Conservation (phyloP, 176 grass and related monocot species). For the Hordeum vulgare region DNA sequence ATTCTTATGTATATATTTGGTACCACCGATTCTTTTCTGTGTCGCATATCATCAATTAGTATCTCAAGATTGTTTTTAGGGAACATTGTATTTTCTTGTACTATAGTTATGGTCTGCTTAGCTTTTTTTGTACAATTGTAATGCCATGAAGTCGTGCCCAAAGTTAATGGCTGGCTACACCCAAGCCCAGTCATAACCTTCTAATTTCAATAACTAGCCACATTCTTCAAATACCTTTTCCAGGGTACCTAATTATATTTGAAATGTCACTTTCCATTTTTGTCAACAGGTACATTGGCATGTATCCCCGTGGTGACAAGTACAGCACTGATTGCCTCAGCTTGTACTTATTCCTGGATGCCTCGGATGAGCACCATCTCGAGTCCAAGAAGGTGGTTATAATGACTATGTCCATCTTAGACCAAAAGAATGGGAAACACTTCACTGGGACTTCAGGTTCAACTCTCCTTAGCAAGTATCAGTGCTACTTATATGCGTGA, state of each 20-base stretch:
- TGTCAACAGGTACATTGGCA: neutral
- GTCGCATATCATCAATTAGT: neutral
- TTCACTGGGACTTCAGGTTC: neutral
- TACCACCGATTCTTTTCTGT: neutral
- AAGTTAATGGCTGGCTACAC: neutral
- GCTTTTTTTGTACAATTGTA: neutral
- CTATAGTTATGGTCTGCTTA: no score
- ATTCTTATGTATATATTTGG: neutral
- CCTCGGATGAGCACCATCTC: neutral
- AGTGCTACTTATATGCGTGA: neutral
- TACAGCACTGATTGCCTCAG: conserved; percentile 1
- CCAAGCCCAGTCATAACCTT: neutral
- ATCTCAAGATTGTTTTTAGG: neutral
- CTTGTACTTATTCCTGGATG: neutral
- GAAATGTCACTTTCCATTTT: neutral
- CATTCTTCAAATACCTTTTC: neutral
- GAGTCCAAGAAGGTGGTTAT: neutral
- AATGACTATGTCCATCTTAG: neutral
- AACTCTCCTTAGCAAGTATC: neutral
- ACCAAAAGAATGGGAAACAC: neutral
- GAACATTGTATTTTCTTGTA: neutral
- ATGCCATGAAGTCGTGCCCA: neutral
- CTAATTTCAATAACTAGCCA: neutral
- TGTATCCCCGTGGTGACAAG: neutral
- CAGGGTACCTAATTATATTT: neutral